Conservation (phyloP, 1,284 basidiomycete genomes). For the Fomitopsis schrenkii region DNA sequence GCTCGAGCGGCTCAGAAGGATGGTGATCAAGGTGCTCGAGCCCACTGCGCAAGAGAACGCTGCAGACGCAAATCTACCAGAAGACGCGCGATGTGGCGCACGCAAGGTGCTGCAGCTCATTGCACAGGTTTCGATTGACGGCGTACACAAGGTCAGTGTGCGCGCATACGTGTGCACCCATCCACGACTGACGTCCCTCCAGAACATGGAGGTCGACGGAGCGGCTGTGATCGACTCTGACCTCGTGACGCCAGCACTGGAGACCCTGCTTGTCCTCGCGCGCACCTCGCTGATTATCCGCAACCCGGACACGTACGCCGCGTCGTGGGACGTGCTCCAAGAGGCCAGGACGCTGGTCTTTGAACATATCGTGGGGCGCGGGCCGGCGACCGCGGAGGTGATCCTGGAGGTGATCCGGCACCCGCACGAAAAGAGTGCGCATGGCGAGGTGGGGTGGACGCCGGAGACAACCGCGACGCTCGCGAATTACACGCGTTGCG, state of each 20-base stretch:
- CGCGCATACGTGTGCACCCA: not conserved
- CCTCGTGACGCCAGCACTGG: conserved; percentile 47
- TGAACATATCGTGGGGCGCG: not conserved
- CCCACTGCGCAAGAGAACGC: conserved; percentile 5
- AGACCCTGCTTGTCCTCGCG: conserved; percentile 59
- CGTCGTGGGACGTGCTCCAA: conserved; percentile 44
- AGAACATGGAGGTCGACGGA: not conserved
- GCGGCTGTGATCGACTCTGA: conserved; percentile 25
- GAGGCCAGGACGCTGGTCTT: conserved; percentile 30
- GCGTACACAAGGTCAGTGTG: conserved; percentile 25
- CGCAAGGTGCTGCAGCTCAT: conserved; percentile 28
- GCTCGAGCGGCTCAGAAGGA: conserved; percentile 54
- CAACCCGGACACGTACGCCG: conserved; percentile 48
- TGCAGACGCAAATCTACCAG: not conserved
- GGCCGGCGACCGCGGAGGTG: not conserved
- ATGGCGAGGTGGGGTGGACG: not conserved
- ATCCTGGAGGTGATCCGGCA: not conserved
- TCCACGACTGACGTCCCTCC: not conserved
- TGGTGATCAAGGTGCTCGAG: conserved; percentile 44
- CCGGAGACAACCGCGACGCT: not conserved
- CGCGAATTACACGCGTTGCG: conserved; percentile 58
- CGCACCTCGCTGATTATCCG: conserved; percentile 39
- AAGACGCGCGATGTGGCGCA: conserved; percentile 11
- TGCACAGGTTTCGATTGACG: conserved; percentile 23
- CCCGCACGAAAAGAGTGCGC: not conserved